Evolutionary conservation across 2,329 filamentous ascomycete species (phyloP), one percentile per base, ranked within the genome.

Genomic region (Apiospora koreana): DNA sequence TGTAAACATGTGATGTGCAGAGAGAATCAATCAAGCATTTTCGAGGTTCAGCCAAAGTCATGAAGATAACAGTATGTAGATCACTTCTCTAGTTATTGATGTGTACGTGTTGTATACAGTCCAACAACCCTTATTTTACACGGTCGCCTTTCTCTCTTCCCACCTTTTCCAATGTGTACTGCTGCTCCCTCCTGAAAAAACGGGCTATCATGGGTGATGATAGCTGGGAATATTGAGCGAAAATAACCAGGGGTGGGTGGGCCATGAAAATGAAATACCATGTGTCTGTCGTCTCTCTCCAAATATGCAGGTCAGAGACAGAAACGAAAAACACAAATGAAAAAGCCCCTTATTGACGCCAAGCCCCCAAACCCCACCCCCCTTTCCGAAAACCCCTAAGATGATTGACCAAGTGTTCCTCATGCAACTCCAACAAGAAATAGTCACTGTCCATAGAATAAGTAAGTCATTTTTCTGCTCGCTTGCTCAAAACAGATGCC

Each of bases 391-490:
- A 62, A 62, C 54, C 54, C 54, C 54, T 62, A 38, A 62, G 10
- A 62, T n/a, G 48, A 54, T 62, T 31, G 28, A 21, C 54, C 54
- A 62, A 62, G 25, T 62, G 4, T 43, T 43, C 54, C 54, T 62
- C 54, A 62, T 62, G 54, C 54, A 62, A 62, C 54, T 62, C 54
- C 54, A 62, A 62, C 54, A 62, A 62, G 28, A 62, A 62, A 62
- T 62, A 62, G 54, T n/a, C 54, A 38, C 31, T 62, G 54, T 58
- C 28, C 54, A 62, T 38, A 62, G 54, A 62, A 62, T 62, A 62
- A 38, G 28, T 38, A 62, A 14, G 21, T 35, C 54, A 62, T 62
- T 62, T 62, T 62, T 38, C 14, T 38, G 21, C 54, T 38, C 54
- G 54, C 54, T 62, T 62, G 54, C 54, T 38, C 54, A 38, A 62